These are phyloP conservation scores for Cutaneotrichosporon dermatis DNA, from an alignment of 1,284 basidiomycete genomes.

Conservation along the genomic window DNA sequence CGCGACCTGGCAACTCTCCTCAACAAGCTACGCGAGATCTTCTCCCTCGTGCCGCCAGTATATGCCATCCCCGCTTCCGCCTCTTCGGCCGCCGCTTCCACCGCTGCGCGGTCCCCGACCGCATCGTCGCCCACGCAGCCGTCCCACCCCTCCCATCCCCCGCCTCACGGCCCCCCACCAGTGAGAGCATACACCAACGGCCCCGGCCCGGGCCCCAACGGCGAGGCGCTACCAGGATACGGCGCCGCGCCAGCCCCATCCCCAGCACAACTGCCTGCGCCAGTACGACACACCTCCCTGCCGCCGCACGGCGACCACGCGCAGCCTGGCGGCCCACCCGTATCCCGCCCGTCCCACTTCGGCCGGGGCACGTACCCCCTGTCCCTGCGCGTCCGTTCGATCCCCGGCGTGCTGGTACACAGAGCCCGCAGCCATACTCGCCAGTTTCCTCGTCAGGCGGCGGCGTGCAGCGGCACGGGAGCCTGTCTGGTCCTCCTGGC, in stretches of 20 bases:
- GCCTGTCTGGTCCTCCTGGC: background rate
- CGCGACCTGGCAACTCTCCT: slow-evolving; percentile 52
- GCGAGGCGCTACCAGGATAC: slow-evolving; percentile 32
- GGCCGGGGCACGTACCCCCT: slow-evolving; percentile 21
- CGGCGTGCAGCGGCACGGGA: background rate
- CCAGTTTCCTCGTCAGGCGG: background rate
- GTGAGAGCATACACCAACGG: slow-evolving; percentile 21
- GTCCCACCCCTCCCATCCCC: background rate
- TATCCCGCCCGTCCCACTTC: slow-evolving; percentile 20
- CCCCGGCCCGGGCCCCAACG: background rate
- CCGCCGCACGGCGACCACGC: background rate
- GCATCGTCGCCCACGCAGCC: background rate
- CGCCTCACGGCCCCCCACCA: slow-evolving; percentile 29
- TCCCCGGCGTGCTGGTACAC: background rate
- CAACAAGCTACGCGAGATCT: slow-evolving; percentile 55
- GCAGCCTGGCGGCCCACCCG: slow-evolving; percentile 11
- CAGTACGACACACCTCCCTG: background rate
- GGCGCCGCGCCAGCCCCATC: slow-evolving; percentile 20
- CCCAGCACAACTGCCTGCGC: too few species aligned
- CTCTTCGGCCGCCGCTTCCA: slow-evolving; percentile 7
- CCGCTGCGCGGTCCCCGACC: background rate
- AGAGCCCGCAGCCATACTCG: background rate
- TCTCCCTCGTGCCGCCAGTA: slow-evolving; percentile 80
- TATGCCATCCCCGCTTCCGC: slow-evolving; percentile 68
- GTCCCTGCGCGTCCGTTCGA: slow-evolving; percentile 17